These are phyloP conservation scores for Dichomitus squalens DNA, from an alignment of 1,284 basidiomycete genomes.

Conservation along the genomic window DNA sequence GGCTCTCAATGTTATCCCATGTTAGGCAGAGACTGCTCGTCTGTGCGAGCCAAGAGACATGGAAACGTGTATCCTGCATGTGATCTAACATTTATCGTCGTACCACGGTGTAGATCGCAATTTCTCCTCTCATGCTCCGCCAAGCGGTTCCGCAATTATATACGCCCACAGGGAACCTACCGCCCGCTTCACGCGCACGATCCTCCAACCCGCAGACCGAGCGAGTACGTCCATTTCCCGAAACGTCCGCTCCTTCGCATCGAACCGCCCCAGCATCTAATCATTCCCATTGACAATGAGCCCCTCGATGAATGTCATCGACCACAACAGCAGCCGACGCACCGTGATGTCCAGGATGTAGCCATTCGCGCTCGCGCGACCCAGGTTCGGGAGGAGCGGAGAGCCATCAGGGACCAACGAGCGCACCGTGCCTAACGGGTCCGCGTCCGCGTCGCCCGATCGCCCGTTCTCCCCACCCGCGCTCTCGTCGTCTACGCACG, in stretches of 20 bases:
- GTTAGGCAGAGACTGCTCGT: no score
- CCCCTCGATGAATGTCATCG: no score
- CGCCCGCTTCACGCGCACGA: slow-evolving; percentile 53
- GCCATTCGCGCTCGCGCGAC: slow-evolving; percentile 62
- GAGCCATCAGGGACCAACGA: slow-evolving; percentile 35
- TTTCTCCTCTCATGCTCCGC: slow-evolving; percentile 30
- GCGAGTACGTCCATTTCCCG: slow-evolving; percentile 56
- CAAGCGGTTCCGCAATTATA: slow-evolving; percentile 20
- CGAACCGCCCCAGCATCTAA: slow-evolving; percentile 19
- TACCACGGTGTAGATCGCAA: slow-evolving; percentile 8
- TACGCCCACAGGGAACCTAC: slow-evolving; percentile 23
- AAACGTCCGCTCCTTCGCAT: slow-evolving; percentile 54
- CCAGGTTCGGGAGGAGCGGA: slow-evolving; percentile 63
- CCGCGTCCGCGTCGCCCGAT: background rate
- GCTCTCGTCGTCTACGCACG: slow-evolving; percentile 39
- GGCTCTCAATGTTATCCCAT: no score
- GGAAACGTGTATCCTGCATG: no score
- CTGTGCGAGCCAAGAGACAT: no score
- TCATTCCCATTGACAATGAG: no score
- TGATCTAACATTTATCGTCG: no score
- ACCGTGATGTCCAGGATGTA: slow-evolving; percentile 73
- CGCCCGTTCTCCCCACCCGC: no score
- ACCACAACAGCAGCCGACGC: slow-evolving; percentile 22
- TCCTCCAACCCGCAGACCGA: slow-evolving; percentile 64
- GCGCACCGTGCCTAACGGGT: background rate